phyloP scores from a whole-genome alignment of 163 green algal genomes.

The Trebouxia gelatinosa region DNA sequence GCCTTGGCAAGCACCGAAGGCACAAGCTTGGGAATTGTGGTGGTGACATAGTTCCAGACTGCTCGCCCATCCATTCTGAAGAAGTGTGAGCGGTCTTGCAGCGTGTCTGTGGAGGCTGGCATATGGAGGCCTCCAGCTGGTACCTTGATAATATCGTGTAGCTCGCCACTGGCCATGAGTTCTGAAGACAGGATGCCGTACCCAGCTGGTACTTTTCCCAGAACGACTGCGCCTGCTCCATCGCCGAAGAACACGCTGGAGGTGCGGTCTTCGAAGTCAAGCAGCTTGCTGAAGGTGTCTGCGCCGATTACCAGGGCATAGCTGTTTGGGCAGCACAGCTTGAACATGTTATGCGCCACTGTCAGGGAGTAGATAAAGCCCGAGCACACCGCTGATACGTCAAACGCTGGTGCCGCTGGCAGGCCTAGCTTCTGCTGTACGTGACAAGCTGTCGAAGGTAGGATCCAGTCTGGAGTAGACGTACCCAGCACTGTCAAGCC shows the following conservation, averaged over 20 bases:
- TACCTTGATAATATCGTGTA: constrained; percentile 6
- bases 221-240: neutral
- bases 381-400: constrained; percentile 7
- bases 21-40: neutral
- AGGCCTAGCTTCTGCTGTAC: constrained; percentile 5
- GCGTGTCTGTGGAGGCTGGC: neutral
- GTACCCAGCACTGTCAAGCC: neutral
- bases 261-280: constrained; percentile 1
- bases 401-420: neutral
- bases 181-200: neutral
- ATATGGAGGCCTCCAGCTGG: constrained; percentile 3
- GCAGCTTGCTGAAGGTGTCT: constrained; percentile 1
- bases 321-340: constrained; percentile 6
- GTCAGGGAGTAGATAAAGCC: neutral
- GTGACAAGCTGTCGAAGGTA: constrained; percentile 1
- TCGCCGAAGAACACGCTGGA: constrained; percentile 12
- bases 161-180: neutral
- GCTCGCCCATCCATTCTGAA: constrained; percentile 8
- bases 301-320: constrained; percentile 1
- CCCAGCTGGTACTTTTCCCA: neutral
- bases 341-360: neutral
- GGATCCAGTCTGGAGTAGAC: constrained; percentile 9
- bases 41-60: constrained; percentile 12
- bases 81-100: neutral
- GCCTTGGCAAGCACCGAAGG: neutral